Evolutionary conservation across 2,329 filamentous ascomycete species (phyloP).

Genomic region (Ophiobolus disseminans): DNA sequence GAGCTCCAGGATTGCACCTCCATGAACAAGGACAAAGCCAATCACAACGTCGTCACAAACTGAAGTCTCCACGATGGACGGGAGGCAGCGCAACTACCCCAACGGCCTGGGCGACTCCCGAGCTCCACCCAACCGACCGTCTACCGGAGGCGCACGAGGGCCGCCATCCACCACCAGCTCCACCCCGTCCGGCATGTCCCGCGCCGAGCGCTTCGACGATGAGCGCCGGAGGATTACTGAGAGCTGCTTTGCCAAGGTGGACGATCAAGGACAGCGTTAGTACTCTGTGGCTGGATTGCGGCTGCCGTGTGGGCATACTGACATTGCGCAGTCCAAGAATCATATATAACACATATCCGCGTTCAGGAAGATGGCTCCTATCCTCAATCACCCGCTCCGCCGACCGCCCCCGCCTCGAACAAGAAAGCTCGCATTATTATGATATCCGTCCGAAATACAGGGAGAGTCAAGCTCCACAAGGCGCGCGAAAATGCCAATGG

Average conservation of each 20-base stretch:
- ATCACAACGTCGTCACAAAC: neutral
- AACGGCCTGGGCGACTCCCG: conserved; percentile 34
- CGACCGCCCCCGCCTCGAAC: conserved; percentile 72
- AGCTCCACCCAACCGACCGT: conserved; percentile 32
- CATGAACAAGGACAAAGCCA: too few species aligned
- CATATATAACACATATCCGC: conserved; percentile 96
- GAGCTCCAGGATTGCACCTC: neutral
- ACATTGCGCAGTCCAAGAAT: conserved; percentile 72
- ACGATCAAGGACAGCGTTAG: conserved; percentile 84
- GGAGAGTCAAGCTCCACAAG: conserved; percentile 94
- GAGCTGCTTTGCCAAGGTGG: conserved; percentile 91
- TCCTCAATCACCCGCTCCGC: conserved; percentile 84
- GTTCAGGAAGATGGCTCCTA: conserved; percentile 86
- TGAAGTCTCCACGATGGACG: conserved; percentile 38
- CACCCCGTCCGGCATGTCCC: conserved; percentile 44
- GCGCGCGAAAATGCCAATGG: conserved; percentile 94
- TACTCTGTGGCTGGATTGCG: conserved; percentile 24
- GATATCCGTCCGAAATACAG: conserved; percentile 89
- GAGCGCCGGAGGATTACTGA: conserved; percentile 95
- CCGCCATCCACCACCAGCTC: conserved; percentile 37
- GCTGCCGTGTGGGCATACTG: conserved; percentile 4
- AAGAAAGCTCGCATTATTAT: conserved; percentile 94
- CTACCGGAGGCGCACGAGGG: conserved; percentile 36
- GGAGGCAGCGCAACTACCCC: conserved; percentile 41
- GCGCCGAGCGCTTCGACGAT: conserved; percentile 91